Evolutionary conservation across 768 basidiomycete genomes (phyloP).

Genomic region (Suillus ampliporus): DNA sequence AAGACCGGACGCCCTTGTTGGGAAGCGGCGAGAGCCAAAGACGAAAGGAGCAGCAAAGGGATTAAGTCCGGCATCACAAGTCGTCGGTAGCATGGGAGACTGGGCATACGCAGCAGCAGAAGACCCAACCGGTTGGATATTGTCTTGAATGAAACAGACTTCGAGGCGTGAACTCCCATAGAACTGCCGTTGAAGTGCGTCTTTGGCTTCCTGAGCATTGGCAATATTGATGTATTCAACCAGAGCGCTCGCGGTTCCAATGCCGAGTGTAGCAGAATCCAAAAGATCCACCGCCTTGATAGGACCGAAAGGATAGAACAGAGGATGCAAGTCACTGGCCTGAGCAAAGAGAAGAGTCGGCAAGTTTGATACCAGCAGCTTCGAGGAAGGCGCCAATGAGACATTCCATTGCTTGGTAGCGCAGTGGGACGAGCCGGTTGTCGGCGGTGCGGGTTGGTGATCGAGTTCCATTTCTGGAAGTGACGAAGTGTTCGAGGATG

Average conservation of each 20-base stretch:
- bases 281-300: conserved; percentile 66
- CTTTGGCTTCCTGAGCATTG: conserved; percentile 69
- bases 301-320: conserved; percentile 73
- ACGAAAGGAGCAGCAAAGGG: conserved; percentile 40
- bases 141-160: conserved; percentile 42
- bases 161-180: conserved; percentile 56
- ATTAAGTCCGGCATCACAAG: conserved; percentile 33
- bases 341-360: conserved; percentile 72
- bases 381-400: conserved; percentile 48
- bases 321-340: conserved; percentile 68
- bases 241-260: conserved; percentile 56
- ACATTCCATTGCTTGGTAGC: conserved; percentile 37
- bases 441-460: conserved; percentile 27
- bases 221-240: conserved; percentile 65
- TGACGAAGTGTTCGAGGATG: conserved; percentile 47
- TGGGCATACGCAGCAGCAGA: conserved; percentile 15
- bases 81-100: conserved; percentile 13
- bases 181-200: conserved; percentile 61
- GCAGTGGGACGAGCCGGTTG: conserved; percentile 38
- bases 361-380: conserved; percentile 67
- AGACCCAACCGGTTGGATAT: conserved; percentile 10
- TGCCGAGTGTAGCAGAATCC: conserved; percentile 36
- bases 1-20: conserved; percentile 3
- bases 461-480: conserved; percentile 34
- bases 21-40: conserved; percentile 20